These are phyloP conservation scores for Annulohypoxylon moriforme DNA, from an alignment of 495 filamentous ascomycete genomes.

Conservation along the genomic window DNA sequence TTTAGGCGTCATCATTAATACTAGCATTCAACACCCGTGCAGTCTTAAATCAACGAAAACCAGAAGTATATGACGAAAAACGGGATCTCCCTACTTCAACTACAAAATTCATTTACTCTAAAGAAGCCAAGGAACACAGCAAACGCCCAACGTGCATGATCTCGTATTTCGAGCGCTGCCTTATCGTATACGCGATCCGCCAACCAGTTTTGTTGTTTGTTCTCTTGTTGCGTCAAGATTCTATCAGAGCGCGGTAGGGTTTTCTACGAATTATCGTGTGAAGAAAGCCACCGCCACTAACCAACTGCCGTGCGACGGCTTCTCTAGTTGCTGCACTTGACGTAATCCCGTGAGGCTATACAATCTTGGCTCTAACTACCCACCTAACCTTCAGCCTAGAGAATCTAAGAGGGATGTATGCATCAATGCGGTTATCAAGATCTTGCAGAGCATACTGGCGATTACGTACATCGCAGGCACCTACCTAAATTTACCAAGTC, in stretches of 20 bases:
- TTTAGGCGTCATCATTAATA: slow-evolving; percentile 27
- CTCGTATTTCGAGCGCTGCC: not conserved
- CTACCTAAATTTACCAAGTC: not conserved
- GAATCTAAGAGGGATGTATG: not conserved
- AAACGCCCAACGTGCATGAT: not conserved
- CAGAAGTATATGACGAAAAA: not conserved
- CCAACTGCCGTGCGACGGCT: not conserved
- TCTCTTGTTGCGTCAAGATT: not conserved
- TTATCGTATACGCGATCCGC: not conserved
- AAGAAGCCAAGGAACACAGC: not conserved
- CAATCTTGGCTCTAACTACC: not conserved
- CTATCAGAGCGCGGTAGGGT: not conserved
- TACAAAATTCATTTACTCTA: not conserved
- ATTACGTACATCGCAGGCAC: not conserved
- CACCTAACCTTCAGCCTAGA: too few species aligned
- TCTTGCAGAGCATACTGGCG: not conserved
- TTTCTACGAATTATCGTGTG: not conserved
- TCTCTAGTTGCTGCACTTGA: not conserved
- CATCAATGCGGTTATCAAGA: not conserved
- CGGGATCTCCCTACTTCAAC: not conserved
- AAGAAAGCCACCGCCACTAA: not conserved
- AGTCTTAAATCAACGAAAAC: not conserved
- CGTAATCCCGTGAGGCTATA: not conserved
- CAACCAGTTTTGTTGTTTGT: not conserved
- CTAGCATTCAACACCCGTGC: slow-evolving; percentile 4